Evolutionary conservation across 495 filamentous ascomycete species (phyloP).

Genomic region (Xylaria flabelliformis): DNA sequence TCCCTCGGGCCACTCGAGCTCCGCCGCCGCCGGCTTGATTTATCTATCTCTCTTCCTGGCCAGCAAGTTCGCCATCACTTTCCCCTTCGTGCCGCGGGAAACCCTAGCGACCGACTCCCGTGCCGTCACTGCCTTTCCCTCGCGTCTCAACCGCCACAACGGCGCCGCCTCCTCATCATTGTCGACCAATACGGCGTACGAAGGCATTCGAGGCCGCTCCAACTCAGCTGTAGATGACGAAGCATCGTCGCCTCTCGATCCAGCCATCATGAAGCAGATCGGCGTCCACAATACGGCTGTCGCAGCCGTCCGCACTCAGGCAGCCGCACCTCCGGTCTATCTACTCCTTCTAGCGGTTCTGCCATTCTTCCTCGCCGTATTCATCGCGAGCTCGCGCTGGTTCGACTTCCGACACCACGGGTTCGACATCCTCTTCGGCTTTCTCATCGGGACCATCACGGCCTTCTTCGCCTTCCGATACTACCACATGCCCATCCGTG

Average conservation of each 20-base stretch:
- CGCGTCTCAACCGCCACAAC: conserved; percentile 40
- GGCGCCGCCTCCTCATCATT: conserved; percentile 5
- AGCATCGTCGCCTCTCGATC: conserved; percentile 34
- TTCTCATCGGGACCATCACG: conserved; percentile 62
- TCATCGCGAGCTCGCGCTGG: conserved; percentile 64
- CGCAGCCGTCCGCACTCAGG: conserved; percentile 61
- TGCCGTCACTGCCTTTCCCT: conserved; percentile 56
- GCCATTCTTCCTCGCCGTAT: conserved; percentile 61
- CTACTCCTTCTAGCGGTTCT: conserved; percentile 72
- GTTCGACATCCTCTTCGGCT: conserved; percentile 86
- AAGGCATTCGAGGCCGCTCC: conserved; percentile 34
- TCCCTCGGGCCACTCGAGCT: conserved; percentile 70
- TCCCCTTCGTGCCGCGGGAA: conserved; percentile 62
- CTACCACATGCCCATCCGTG: conserved; percentile 69
- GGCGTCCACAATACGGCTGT: conserved; percentile 54
- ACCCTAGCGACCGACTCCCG: conserved; percentile 42
- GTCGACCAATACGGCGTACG: conserved; percentile 33
- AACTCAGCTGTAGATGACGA: conserved; percentile 30
- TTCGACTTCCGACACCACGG: conserved; percentile 89
- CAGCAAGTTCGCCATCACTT: conserved; percentile 64
- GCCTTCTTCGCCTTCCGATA: conserved; percentile 60
- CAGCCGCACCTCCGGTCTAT: conserved; percentile 72
- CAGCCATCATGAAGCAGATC: conserved; percentile 43
- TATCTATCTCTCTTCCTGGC: conserved; percentile 77
- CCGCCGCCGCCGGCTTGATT: conserved; percentile 75